Evolutionary conservation across 306 rosid species (phyloP).

Genomic region (Cicer cuneatum): DNA sequence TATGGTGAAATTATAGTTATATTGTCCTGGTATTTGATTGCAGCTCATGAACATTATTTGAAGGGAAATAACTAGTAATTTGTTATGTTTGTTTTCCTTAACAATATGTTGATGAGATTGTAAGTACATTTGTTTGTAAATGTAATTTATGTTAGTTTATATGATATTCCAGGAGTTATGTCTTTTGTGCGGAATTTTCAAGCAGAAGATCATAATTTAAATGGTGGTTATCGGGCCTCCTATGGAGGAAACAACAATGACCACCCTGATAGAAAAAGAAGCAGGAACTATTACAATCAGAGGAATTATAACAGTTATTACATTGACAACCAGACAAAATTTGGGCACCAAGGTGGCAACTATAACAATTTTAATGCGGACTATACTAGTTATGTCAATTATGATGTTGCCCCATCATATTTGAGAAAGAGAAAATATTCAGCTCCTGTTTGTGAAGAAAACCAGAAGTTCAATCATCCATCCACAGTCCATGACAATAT

Average conservation of each 20-base stretch:
- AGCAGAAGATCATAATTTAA: constrained; percentile 55
- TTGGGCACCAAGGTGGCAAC: constrained; percentile 49
- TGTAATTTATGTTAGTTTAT: constrained; percentile 21
- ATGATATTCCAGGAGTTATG: constrained; percentile 65
- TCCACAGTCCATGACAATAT: constrained; percentile 44
- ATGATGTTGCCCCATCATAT: constrained; percentile 55
- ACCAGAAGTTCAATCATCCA: constrained; percentile 62
- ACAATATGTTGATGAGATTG: neutral
- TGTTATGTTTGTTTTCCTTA: neutral
- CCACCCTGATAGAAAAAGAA: constrained; percentile 57
- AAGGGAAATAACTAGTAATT: neutral
- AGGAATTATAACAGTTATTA: constrained; percentile 49
- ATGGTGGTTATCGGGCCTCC: constrained; percentile 60
- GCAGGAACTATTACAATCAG: constrained; percentile 53
- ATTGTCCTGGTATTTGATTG: neutral
- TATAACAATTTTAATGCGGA: constrained; percentile 43
- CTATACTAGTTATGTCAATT: constrained; percentile 50
- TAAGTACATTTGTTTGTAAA: constrained; percentile 1
- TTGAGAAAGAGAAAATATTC: constrained; percentile 78
- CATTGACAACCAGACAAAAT: constrained; percentile 46
- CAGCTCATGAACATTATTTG: neutral
- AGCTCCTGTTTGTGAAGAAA: constrained; percentile 67
- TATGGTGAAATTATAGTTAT: neutral
- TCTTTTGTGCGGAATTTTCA: constrained; percentile 60
- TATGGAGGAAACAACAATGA: constrained; percentile 52